Base-by-base conservation (phyloP, 2,329 filamentous ascomycete species). In the Akanthomyces dipterigenus region DNA sequence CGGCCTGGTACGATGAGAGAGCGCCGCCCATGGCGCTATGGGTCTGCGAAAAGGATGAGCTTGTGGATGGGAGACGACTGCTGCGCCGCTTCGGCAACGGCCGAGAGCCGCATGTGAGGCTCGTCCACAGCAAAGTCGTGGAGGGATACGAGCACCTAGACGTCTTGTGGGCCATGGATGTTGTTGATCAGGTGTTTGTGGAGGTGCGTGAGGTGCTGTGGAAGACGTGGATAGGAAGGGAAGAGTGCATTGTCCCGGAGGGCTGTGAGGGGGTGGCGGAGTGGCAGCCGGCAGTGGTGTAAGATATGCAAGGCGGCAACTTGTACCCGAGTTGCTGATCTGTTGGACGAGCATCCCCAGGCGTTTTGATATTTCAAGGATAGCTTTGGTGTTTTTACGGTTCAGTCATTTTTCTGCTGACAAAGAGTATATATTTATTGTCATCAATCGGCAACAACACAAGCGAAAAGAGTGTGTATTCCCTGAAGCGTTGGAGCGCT, bases 101-200 rank as follows among this genome's bases (percentile, higher is more conserved):
- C 0, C 80, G 90, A 28, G 93, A 98, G 73, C 93, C 93, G 1
- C 80, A 91, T 69, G 91, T 96, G 9, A 79, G 82, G 43, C 77
- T 97, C 5, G 90, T 96, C 5, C 90, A 96, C 74, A 83, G 83
- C 64, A 96, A 91, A 70, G 79, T 96, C 24, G 89, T 97, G 48
- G 86, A 90, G 3, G 90, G 88, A 51, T 96, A 96, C 71, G 93
- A 97, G 76, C 93, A 98, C 74, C 81, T 98, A 5, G 93, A 97
- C 75, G 91, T 97, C 1, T 86, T 98, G 42, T 97, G 93, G 93
- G 92, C 93, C 0, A 91, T 97, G 80, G 92, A 97, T 70, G 86
- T 87, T 0, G 85, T 92, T 18, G 87, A 93, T 53, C 84, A 93
- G 71, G 90, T 97, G 1, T 95, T 93, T 5, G 81, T 78, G 61